Base-by-base conservation (phyloP, 768 basidiomycete species). In the Russula abietina region DNA sequence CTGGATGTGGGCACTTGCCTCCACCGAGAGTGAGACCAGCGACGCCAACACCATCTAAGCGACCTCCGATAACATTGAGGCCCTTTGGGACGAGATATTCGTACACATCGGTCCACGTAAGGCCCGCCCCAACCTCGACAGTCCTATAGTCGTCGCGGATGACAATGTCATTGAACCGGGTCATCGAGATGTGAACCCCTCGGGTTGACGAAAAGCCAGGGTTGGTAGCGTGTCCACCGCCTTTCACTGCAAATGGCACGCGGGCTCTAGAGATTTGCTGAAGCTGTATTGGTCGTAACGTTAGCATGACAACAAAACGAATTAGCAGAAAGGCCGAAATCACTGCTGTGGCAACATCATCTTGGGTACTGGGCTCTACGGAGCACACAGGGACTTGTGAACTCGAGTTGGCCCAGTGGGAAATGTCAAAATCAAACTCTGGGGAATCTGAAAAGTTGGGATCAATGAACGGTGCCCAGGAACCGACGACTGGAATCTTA, bases 101-200 rank as follows among this genome's bases (percentile, higher is more conserved):
- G 26, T 70, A 70, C 12, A 70, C 65, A 16, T 70, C 62, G 41
- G 67, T 68, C 70, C 70, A 70, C 5, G 63, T 66, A n/a, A 66
- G 56, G 14, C 70, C 70, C 12, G 67, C 56, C 5, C 67, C 65
- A 22, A 68, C 46, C 5, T 59, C 61, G 19, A 63, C 67, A 4
- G 65, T 63, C 22, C 36, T 16, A 4, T 22, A 38, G 2, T 45
- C 43, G n/a, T 45, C 17, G 5, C 19, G 17, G 43, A 45, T 45
- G 43, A n/a, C 43, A 19, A 45, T 45, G 19, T 45, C 19, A 45
- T 45, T 45, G 43, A 45, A 45, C 8, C n/a, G 43, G 43, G 43
- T 45, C 43, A 45, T 45, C 43, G 43, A 45, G n/a, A 45, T 45
- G 19, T 45, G 43, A 3, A 45, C 43, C 1, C 43, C 43, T n/a